Base-by-base conservation (phyloP, 2,329 filamentous ascomycete species). In the Scedosporium apiospermum region DNA sequence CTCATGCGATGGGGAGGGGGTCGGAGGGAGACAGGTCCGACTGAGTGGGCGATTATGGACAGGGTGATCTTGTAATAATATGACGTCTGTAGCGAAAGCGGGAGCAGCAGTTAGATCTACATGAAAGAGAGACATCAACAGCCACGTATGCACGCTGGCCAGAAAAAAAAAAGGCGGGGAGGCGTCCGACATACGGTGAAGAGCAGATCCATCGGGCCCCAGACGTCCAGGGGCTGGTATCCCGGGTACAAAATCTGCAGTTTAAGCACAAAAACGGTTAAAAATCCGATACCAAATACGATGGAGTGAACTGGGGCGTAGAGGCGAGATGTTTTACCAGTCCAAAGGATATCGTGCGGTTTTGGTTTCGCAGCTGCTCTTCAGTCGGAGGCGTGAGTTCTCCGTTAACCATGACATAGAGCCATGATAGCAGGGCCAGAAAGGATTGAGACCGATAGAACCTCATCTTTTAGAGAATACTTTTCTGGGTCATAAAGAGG, bases 211-310 rank as follows among this genome's bases (percentile, higher is more conserved):
- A 60, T 30, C 27, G 58, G 58, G 7, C 58, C 58, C 38, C 38
- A 60, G 6, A 60, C 58, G 23, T 60, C 58, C 38, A 60, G n/a
- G 4, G 58, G 58, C 42, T 60, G 34, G 6, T 23, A 60, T n/a
- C 58, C 58, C 6, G 38, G 21, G 23, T 44, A 60, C 12, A 60
- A 18, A 49, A 60, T 34, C 58, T 60, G 4, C 3, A 38, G 3
- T 38, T 38, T 2, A 38, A 38, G 10, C 34, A 38, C 34, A 12
- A 38, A 12, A 38, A 12, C 2, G 7, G 10, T 12, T 38, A 12
- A 49, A 14, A 21, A 21, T n/a, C 30, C 30, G 2, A 34, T 34
- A 34, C 7, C 30, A 9, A 34, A 34, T 34, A 1, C 9, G 30
- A 6, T 9, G 7, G 30, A 34, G 6, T 3, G 30, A 6, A 34